Evolutionary conservation across 148 eudicot species (phyloP).

Genomic region (Rhododendron henanense): DNA sequence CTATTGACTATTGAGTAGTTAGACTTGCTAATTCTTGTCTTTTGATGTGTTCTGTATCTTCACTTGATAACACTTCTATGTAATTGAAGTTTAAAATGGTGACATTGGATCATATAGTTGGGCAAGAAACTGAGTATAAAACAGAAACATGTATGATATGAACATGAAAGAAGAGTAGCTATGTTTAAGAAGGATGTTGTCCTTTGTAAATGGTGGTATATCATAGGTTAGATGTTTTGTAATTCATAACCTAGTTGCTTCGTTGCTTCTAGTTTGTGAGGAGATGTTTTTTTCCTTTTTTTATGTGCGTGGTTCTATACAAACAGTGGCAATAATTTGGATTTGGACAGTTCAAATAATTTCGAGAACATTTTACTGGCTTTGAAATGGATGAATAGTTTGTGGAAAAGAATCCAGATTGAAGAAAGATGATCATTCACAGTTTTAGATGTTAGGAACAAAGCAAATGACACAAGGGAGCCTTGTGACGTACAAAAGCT

Average conservation of each 20-base stretch:
- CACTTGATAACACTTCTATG: not conserved
- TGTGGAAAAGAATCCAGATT: not conserved
- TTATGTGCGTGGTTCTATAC: not conserved
- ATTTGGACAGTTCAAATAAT: not conserved
- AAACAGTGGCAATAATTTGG: not conserved
- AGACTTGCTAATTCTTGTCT: constrained; percentile 5
- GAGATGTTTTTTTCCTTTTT: not conserved
- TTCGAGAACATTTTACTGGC: not conserved
- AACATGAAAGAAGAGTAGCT: not conserved
- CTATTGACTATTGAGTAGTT: not conserved
- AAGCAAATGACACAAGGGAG: no score
- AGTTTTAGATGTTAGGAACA: not conserved
- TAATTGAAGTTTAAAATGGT: not conserved
- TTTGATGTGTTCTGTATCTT: not conserved
- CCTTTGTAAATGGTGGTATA: not conserved
- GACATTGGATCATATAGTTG: not conserved
- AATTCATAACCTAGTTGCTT: not conserved
- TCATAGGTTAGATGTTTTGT: not conserved
- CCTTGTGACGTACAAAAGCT: not conserved
- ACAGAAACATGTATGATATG: not conserved
- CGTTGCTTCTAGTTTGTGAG: not conserved
- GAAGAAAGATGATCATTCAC: not conserved
- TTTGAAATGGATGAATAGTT: not conserved
- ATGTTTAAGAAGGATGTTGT: not conserved
- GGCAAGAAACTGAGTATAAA: not conserved